Conservation (phyloP, 1,284 basidiomycete species). For the Ceratobasidium sp. region DNA sequence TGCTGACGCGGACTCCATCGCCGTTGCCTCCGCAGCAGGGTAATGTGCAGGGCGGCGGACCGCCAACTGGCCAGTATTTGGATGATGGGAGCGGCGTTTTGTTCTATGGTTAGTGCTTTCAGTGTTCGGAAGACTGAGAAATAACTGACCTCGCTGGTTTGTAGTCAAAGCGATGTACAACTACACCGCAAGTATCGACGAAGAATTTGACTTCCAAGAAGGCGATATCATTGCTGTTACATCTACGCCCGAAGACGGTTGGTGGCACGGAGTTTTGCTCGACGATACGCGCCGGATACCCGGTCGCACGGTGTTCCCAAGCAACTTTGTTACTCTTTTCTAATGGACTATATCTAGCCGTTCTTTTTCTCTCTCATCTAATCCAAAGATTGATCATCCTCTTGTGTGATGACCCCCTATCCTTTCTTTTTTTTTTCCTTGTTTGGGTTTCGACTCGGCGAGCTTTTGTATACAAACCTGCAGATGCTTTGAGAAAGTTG, state of each 20-base stretch:
- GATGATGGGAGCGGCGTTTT: slow-evolving; percentile 83
- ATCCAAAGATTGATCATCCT: not conserved
- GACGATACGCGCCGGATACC: slow-evolving; percentile 85
- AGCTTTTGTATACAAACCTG: slow-evolving; percentile 23
- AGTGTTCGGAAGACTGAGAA: not conserved
- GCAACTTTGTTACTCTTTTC: slow-evolving; percentile 88
- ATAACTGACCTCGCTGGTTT: slow-evolving; percentile 30
- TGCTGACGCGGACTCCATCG: slow-evolving; percentile 34
- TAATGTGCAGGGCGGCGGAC: slow-evolving; percentile 49
- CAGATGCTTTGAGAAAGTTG: slow-evolving; percentile 38
- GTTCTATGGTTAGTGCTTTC: slow-evolving; percentile 77
- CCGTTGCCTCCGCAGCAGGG: slow-evolving; percentile 48
- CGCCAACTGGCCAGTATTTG: slow-evolving; percentile 68
- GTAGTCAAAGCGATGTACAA: slow-evolving; percentile 94
- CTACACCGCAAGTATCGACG: slow-evolving; percentile 86
- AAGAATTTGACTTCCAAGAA: slow-evolving; percentile 92
- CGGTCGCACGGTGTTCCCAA: slow-evolving; percentile 91
- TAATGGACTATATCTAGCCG: slow-evolving; percentile 53
- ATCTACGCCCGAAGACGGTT: slow-evolving; percentile 91
- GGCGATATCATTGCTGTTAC: slow-evolving; percentile 95
- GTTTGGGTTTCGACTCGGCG: slow-evolving; percentile 18
- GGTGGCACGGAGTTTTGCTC: slow-evolving; percentile 91
- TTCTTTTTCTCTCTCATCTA: not conserved
- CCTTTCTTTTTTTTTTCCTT: slow-evolving; percentile 10
- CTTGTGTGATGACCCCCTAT: not conserved